Evolutionary conservation across 2,329 filamentous ascomycete species (phyloP), one percentile per base, ranked within the genome.

Genomic region (Aspergillus flavus): DNA sequence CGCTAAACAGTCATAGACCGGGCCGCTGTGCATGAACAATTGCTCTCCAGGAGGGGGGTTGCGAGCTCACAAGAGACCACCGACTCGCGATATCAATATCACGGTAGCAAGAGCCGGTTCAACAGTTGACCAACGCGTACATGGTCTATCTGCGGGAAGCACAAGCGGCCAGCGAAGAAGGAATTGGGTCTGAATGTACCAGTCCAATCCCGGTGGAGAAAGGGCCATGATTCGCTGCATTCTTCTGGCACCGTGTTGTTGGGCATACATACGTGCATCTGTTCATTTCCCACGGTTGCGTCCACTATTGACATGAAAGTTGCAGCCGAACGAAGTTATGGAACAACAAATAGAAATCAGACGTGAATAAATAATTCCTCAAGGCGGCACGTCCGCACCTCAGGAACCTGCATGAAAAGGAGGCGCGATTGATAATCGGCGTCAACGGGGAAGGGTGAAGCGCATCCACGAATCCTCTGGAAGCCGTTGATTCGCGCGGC

Each of bases 241-340:
- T 66, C 68, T 61, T 70, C 64, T 71, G 63, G 66, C 71, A 74
- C 64, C 64, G 67, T 66, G 73, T 79, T 80, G 78, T 79, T 80
- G 78, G 77, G 78, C 78, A 80, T 73, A 75, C 73, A 77, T 77
- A 71, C 78, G 71, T 78, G 75, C 74, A 74, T 71, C 23, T 65
- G 53, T 67, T 66, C 68, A 66, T 64, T 56, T 61, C 54, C 34
- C 50, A 43, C 21, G 26, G 36, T 46, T 41, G 39, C 4, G 39
- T 14, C 56, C 62, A 62, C 57, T 58, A 59, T 55, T 59, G 36
- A 46, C 50, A 56, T 45, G 48, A 41, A 59, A 61, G 48, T 30
- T 32, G 48, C 26, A 52, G 48, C 26, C 26, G 6, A 30, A 30
- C 26, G 26, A 32, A 19, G 48, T 16, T 10, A 6, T n/a, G 34